Conservation (phyloP, 78 protist species). For the Cavenderia fasciculata region DNA sequence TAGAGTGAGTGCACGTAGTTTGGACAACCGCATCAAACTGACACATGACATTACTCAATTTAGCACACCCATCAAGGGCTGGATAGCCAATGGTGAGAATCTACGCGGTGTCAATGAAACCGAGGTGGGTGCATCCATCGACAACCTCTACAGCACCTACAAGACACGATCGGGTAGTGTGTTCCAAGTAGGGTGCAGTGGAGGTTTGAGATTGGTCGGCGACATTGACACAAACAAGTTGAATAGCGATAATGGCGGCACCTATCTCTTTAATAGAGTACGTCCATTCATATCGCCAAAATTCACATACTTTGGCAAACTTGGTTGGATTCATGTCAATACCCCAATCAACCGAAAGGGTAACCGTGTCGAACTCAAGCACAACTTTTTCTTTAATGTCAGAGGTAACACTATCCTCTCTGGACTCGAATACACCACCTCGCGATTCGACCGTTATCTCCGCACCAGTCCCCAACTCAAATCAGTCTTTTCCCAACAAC, state of each 20-base stretch:
- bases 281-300: slow-evolving; percentile 46
- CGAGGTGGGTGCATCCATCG: slow-evolving; percentile 3
- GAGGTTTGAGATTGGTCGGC: slow-evolving; percentile 22
- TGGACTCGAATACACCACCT: slow-evolving; percentile 2
- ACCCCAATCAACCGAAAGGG: slow-evolving; percentile 18
- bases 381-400: slow-evolving; percentile 30
- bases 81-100: slow-evolving; percentile 8
- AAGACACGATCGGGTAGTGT: slow-evolving; percentile 11
- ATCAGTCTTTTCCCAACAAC: not conserved
- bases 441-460: not conserved
- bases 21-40: slow-evolving; percentile 30
- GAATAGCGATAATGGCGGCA: no score
- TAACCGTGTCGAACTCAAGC: slow-evolving; percentile 11
- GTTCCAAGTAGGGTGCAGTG: slow-evolving; percentile 12
- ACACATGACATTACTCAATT: not conserved
- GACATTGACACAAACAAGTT: not conserved
- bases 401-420: slow-evolving; percentile 39
- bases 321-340: slow-evolving; percentile 51
- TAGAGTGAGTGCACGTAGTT: slow-evolving; percentile 17
- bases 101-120: slow-evolving; percentile 27
- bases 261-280: no score
- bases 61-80: slow-evolving; percentile 6
- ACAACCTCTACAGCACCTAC: slow-evolving; percentile 33
- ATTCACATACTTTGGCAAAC: slow-evolving; percentile 33
- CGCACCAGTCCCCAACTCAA: not conserved